Conservation (phyloP, 2,329 filamentous ascomycete genomes). For the Chlorencoelia australis region DNA sequence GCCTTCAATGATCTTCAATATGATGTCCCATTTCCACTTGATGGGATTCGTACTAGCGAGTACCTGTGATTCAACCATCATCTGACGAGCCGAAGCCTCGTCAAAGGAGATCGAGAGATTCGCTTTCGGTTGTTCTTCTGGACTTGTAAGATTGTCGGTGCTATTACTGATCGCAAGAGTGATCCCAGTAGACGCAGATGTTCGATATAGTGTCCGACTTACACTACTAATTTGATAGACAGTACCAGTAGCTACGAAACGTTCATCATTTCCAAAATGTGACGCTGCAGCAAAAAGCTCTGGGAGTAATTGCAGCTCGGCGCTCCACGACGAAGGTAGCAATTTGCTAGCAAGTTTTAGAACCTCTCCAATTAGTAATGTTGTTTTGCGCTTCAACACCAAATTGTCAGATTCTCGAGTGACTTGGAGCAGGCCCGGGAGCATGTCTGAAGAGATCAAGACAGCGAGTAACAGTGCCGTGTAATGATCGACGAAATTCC, state of each 20-base stretch:
- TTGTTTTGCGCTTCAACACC: slow-evolving; percentile 75
- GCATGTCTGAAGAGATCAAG: slow-evolving; percentile 70
- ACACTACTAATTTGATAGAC: slow-evolving; percentile 98
- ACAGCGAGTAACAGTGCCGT: slow-evolving; percentile 79
- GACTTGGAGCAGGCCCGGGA: slow-evolving; percentile 50
- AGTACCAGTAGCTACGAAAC: slow-evolving; percentile 76
- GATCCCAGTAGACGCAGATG: slow-evolving; percentile 39
- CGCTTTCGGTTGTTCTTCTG: slow-evolving; percentile 47
- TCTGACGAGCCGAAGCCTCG: slow-evolving; percentile 53
- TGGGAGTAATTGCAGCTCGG: slow-evolving; percentile 76
- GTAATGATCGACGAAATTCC: slow-evolving; percentile 89
- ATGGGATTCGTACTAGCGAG: slow-evolving; percentile 79
- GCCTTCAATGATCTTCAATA: slow-evolving; percentile 83
- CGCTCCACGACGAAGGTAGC: slow-evolving; percentile 72
- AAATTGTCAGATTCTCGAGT: slow-evolving; percentile 59
- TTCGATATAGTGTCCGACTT: slow-evolving; percentile 82
- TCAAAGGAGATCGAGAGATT: slow-evolving; percentile 42
- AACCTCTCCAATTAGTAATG: slow-evolving; percentile 81
- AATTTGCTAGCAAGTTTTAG: slow-evolving; percentile 81
- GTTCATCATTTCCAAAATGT: slow-evolving; percentile 58
- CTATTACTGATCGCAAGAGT: slow-evolving; percentile 20
- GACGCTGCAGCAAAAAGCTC: slow-evolving; percentile 72
- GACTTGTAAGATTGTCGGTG: slow-evolving; percentile 37
- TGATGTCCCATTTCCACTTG: slow-evolving; percentile 97
- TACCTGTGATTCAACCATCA: slow-evolving; percentile 70